Evolutionary conservation across 2,329 filamentous ascomycete genomes (phyloP).

Genomic region (Cladosporium oxysporum): DNA sequence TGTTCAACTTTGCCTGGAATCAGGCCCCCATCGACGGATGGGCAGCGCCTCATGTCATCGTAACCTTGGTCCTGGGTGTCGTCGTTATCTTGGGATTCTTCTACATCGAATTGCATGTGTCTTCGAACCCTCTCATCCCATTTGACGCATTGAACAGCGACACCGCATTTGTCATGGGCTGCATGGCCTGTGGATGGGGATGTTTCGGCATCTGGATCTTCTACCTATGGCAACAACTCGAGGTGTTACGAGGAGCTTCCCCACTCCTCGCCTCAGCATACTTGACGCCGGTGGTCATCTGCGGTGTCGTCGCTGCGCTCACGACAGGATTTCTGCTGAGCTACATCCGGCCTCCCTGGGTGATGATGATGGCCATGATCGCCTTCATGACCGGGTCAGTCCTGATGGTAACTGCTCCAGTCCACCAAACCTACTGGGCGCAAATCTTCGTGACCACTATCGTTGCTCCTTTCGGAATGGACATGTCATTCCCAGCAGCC

Average conservation of each 20-base stretch:
- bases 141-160: conserved; percentile 31
- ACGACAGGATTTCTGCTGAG: conserved; percentile 42
- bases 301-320: conserved; percentile 39
- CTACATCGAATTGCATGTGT: conserved; percentile 32
- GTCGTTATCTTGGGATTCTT: conserved; percentile 32
- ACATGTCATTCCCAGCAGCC: conserved; percentile 66
- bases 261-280: conserved; percentile 39
- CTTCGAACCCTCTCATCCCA: conserved; percentile 28
- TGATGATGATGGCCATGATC: conserved; percentile 41
- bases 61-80: conserved; percentile 34
- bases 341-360: conserved; percentile 40
- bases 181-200: conserved; percentile 31
- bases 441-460: conserved; percentile 61
- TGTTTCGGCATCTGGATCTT: conserved; percentile 40
- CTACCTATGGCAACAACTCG: conserved; percentile 38
- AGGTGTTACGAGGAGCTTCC: conserved; percentile 34
- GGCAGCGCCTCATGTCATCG: conserved; percentile 32
- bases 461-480: conserved; percentile 58
- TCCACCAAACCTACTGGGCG: conserved; percentile 63
- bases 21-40: conserved; percentile 38
- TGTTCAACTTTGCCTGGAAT: conserved; percentile 39
- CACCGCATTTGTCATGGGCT: conserved; percentile 32
- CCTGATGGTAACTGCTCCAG: conserved; percentile 50
- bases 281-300: conserved; percentile 37
- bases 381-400: conserved; percentile 47